Conservation (phyloP, 2,329 filamentous ascomycete genomes). For the Diaporthe australafricana region DNA sequence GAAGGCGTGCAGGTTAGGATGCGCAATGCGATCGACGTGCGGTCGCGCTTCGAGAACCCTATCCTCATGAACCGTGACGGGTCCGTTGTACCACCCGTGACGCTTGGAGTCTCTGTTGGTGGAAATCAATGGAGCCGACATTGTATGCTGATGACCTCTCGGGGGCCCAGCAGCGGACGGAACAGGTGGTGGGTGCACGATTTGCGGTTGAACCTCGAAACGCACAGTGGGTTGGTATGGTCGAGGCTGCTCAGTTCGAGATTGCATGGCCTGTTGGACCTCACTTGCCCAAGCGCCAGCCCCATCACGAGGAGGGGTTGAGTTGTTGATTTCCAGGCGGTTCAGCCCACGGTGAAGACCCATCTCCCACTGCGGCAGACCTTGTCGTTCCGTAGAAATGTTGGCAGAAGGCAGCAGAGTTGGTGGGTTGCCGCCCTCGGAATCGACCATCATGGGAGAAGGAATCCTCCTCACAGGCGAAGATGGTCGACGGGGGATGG, state of each 20-base stretch:
- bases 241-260: constrained; percentile 64
- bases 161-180: constrained; percentile 25
- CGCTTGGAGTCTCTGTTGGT: constrained; percentile 72
- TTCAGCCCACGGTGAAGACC: constrained; percentile 75
- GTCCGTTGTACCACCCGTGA: constrained; percentile 78
- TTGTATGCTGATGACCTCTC: constrained; percentile 65
- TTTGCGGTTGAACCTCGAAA: constrained; percentile 62
- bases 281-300: constrained; percentile 69
- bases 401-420: constrained; percentile 47
- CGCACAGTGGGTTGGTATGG: constrained; percentile 61
- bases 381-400: constrained; percentile 59
- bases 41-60: constrained; percentile 51
- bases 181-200: constrained; percentile 42
- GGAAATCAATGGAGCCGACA: constrained; percentile 67
- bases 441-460: constrained; percentile 84
- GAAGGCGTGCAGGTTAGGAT: constrained; percentile 66
- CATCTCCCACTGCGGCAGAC: constrained; percentile 71
- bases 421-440: constrained; percentile 54
- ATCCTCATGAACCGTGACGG: constrained; percentile 52
- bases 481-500: constrained; percentile 71
- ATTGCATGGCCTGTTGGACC: constrained; percentile 65
- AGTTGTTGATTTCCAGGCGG: constrained; percentile 70
- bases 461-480: constrained; percentile 73
- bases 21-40: constrained; percentile 67
- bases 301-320: constrained; percentile 59